Evolutionary conservation across 2,329 filamentous ascomycete genomes (phyloP), one percentile per base, ranked within the genome.

Genomic region (Pleomassaria siparia): DNA sequence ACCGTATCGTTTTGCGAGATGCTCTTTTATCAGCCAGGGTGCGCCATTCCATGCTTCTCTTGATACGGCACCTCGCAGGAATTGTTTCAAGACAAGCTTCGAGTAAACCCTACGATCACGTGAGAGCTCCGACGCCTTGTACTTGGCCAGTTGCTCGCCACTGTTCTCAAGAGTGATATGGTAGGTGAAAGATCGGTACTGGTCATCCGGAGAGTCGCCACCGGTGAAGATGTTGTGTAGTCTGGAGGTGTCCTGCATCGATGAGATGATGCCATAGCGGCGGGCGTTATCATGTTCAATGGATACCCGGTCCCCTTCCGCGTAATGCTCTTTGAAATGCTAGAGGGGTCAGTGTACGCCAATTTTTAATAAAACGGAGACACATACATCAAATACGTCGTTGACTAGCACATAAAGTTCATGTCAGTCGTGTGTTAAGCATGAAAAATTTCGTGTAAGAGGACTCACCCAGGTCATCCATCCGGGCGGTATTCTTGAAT

Each of bases 31-130:
- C 46, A 95, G 76, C 94, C 94, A 99, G 0, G 94, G 92, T 0
- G 94, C 94, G n/a, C 92, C 92, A 51, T 85, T 92, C 90, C 91
- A 97, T 3, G 90, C 83, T 64, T 97, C 94, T 51, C 92, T 80
- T 2, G 86, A 87, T n/a, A 96, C 87, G 0, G 91, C 94, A 71
- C 95, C 91, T 68, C 96, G 96, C 55, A 99, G 89, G 57, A 96
- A 99, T 5, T 91, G 90, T 26, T 92, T 85, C 32, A 99, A 78
- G 69, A 96, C 91, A 40, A 91, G 86, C 72, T 99, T 97, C 22
- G 92, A 96, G 67, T 97, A 99, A 39, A 89, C 82, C 61, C 92
- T 95, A 43, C 91, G 85, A 66, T 96, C 91, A 53, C 94, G 87
- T 53, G 83, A 86, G 47, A 97, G 86, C 64, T 95, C 87, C 41